Percentiles rank a stretch among this genome's conserved stretches.
Conservation (phyloP, 148 eudicot species). For the Limonium bicolor region DNA sequence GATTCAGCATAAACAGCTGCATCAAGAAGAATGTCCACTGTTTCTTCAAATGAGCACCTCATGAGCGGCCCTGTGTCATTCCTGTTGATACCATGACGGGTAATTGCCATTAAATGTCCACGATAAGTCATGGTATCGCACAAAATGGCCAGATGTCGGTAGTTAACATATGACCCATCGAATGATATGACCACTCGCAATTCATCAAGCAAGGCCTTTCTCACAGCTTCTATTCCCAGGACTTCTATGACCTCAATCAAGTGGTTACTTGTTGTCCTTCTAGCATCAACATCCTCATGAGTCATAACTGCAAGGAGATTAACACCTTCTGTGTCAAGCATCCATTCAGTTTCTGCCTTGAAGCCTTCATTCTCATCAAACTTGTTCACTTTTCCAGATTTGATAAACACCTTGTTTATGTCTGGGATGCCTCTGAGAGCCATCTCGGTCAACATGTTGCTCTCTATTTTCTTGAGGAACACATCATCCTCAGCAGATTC, state of each 20-base stretch:
- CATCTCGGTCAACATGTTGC: conserved; percentile 99
- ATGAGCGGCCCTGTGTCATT: conserved; percentile 95
- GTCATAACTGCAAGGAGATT: conserved; percentile 92
- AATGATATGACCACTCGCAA: conserved; percentile 93
- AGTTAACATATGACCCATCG: conserved; percentile 95
- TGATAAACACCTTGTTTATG: conserved; percentile 93
- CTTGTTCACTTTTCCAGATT: conserved; percentile 57
- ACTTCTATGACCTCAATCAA: conserved; percentile 96
- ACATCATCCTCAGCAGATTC: conserved; percentile 98
- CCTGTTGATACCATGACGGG: conserved; percentile 93
- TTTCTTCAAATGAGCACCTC: conserved; percentile 99
- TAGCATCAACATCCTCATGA: conserved; percentile 88
- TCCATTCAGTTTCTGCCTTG: conserved; percentile 82
- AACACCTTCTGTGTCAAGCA: conserved; percentile 98
- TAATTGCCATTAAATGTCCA: conserved; percentile 97
- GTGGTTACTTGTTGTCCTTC: conserved; percentile 87
- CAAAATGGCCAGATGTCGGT: conserved; percentile 86
- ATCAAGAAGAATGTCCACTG: conserved; percentile 97
- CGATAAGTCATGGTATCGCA: conserved; percentile 99
- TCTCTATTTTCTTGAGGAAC: conserved; percentile 81
- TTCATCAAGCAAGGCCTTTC: conserved; percentile 85
- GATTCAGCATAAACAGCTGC: conserved; percentile 97
- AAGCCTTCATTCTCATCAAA: conserved; percentile 82
- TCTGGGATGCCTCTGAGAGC: conserved; percentile 88
- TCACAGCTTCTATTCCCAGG: conserved; percentile 94